Base-by-base conservation (phyloP, 352 stramenopile species). In the Phytophthora ohioensis region DNA sequence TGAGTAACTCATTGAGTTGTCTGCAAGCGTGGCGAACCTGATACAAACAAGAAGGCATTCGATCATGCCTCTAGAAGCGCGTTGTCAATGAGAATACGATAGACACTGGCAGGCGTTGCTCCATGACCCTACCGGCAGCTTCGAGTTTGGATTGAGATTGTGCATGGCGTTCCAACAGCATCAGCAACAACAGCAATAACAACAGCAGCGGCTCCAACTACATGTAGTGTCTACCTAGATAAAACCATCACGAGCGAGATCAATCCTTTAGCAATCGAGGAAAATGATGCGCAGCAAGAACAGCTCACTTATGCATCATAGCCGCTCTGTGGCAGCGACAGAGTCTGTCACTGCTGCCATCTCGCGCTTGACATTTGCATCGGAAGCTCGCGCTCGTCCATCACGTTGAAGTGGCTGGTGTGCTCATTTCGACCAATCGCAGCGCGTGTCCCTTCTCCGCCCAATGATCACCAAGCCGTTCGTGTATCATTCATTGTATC, bases 401-500 rank as follows among this genome's bases (percentile, higher is more conserved):
- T 53, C 2, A 68, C 57, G 51, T 69, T 69, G 63, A 70, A 70
- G 63, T 54, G 21, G 36, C 5, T 2, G 2, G 30, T 32, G 34
- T 64, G 6, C 30, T 52, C 8, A 59, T 31, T 61, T 43, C 13
- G 2, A 8, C 63, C 47, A 64, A 64, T 69, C 43, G 30, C 10
- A 38, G 17, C 2, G 34, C 47, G 48, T 55, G 47, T 41, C 48
- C 34, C 31, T 51, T 57, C 36, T 36, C 10, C 48, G 32, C 41
- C 60, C 60, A 68, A 68, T 68, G 39, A 53, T 42, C 27, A 32
- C 59, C 10, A 42, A 43, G 21, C 55, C 35, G 5, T 8, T 42
- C 36, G n/a, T 46, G 32, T 46, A 56, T 62, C 48, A 54, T 39
- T 62, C 48, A 54, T 39, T 53, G 58, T 59, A 66, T 66, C 58